These are phyloP conservation scores for Rhizopogon vinicolor DNA, from an alignment of 768 basidiomycete species.

Conservation along the genomic window DNA sequence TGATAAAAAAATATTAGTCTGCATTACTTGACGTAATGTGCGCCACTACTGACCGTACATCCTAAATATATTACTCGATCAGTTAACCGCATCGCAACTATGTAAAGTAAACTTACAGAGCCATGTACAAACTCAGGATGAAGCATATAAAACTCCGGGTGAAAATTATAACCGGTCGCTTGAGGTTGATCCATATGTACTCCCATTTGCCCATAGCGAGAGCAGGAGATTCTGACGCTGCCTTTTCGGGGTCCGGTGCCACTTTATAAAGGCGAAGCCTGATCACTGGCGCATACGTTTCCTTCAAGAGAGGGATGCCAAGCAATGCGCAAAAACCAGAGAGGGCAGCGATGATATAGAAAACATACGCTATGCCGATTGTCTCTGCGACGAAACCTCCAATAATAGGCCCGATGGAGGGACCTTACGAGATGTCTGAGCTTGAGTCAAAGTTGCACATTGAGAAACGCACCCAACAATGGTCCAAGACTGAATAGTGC, in stretches of 20 bases:
- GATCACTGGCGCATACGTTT: constrained; percentile 75
- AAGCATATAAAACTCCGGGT: constrained; percentile 64
- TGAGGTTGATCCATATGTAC: constrained; percentile 57
- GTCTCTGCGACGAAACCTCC: constrained; percentile 62
- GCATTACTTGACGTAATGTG: too few species aligned
- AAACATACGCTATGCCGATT: constrained; percentile 59
- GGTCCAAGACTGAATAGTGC: constrained; percentile 62
- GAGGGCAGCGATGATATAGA: constrained; percentile 44
- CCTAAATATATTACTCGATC: constrained; percentile 21
- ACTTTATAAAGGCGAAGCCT: constrained; percentile 40
- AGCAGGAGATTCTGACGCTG: constrained; percentile 24
- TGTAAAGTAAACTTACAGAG: constrained; percentile 49
- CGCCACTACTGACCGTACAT: constrained; percentile 46
- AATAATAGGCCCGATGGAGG: constrained; percentile 59
- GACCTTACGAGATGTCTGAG: constrained; percentile 20
- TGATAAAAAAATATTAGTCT: constrained; percentile 1
- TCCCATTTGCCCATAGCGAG: constrained; percentile 27
- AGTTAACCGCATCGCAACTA: not conserved
- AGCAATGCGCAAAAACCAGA: constrained; percentile 39
- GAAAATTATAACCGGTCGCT: constrained; percentile 54
- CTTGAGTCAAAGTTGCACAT: not conserved
- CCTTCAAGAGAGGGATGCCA: constrained; percentile 57
- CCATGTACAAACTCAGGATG: constrained; percentile 66
- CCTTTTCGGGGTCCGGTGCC: constrained; percentile 43
- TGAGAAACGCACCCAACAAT: constrained; percentile 39